These are phyloP conservation scores for Suillus occidentalis DNA, from an alignment of 768 basidiomycete species.

Conservation along the genomic window DNA sequence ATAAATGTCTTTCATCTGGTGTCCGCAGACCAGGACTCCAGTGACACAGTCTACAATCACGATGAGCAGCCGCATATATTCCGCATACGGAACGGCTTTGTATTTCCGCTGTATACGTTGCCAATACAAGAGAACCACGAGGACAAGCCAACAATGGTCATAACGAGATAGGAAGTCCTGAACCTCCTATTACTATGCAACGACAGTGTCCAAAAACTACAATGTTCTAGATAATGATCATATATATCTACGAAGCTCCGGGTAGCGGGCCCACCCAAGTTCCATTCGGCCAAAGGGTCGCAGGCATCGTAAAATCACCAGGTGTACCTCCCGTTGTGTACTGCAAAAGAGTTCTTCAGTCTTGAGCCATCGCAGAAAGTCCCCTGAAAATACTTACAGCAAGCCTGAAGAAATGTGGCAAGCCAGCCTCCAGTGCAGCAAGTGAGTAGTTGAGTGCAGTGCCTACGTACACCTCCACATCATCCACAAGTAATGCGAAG, in stretches of 20 bases:
- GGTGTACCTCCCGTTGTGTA: constrained; percentile 44
- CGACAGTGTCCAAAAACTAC: not conserved
- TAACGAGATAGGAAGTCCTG: not conserved
- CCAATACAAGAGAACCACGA: not conserved
- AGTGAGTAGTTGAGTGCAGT: constrained; percentile 69
- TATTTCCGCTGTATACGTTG: constrained; percentile 1
- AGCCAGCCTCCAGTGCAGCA: constrained; percentile 51
- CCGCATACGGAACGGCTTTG: not conserved
- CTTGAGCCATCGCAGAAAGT: constrained; percentile 1
- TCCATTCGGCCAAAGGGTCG: constrained; percentile 74
- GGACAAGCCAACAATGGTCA: not conserved
- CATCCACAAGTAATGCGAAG: constrained; percentile 79
- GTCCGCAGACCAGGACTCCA: not conserved
- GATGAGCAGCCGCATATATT: not conserved
- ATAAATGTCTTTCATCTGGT: constrained; percentile 1
- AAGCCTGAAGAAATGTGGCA: constrained; percentile 79
- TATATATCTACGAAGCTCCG: constrained; percentile 54
- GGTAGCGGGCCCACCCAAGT: constrained; percentile 75
- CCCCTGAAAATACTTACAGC: constrained; percentile 50
- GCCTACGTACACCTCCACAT: constrained; percentile 80
- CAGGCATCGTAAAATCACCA: constrained; percentile 83
- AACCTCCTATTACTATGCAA: not conserved
- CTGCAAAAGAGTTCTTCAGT: constrained; percentile 33
- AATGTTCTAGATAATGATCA: constrained; percentile 4
- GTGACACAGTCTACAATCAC: not conserved